phyloP scores from a whole-genome alignment of 1,284 basidiomycete genomes.

The Paramarasmius palmivorus region DNA sequence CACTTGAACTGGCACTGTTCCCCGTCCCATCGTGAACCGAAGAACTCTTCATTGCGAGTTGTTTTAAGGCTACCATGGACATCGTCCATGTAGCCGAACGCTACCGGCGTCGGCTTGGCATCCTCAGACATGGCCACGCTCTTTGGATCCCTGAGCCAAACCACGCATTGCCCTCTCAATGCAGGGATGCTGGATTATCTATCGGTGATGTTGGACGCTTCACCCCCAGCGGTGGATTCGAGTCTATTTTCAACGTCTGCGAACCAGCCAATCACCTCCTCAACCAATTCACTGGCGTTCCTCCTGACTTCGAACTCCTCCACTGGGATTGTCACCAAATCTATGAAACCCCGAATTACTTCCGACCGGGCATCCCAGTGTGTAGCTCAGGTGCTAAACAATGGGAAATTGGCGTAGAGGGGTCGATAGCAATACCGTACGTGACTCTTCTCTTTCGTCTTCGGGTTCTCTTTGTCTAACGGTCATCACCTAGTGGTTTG shows the following conservation, averaged over 20 bases:
- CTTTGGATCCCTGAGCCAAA: slow-evolving; percentile 28
- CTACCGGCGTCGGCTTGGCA: background rate
- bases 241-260: slow-evolving; percentile 33
- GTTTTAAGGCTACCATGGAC: too few relatives aligned
- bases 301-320: background rate
- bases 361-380: too few relatives aligned
- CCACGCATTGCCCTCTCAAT: slow-evolving; percentile 17
- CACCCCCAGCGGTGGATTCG: slow-evolving; percentile 28
- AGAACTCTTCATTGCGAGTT: too few relatives aligned
- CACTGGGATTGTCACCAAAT: background rate
- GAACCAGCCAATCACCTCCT: background rate
- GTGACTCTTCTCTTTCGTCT: too few relatives aligned
- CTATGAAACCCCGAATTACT: too few relatives aligned
- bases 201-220: slow-evolving; percentile 30
- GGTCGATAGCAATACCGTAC: too few relatives aligned
- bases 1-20: too few relatives aligned
- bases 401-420: too few relatives aligned
- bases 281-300: slow-evolving; percentile 1
- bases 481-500: too few relatives aligned
- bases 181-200: slow-evolving; percentile 19
- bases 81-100: background rate
- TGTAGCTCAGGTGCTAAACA: too few relatives aligned
- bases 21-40: too few relatives aligned
- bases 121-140: slow-evolving; percentile 23
- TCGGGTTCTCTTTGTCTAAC: too few relatives aligned